Conservation (phyloP, 2,329 filamentous ascomycete genomes). For the Talaromyces marneffei region DNA sequence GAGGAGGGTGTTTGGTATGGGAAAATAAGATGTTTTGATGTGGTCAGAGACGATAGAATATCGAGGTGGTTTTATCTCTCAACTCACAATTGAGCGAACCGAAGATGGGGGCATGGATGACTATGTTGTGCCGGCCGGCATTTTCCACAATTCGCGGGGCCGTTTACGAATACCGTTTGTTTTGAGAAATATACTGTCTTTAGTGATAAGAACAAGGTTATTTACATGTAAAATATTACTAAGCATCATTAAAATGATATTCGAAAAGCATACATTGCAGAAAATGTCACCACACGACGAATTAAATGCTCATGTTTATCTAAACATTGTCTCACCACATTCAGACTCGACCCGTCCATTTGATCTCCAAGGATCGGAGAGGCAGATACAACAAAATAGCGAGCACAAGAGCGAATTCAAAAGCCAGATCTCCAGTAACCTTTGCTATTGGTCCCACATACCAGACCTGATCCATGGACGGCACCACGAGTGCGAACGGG, state of each 20-base stretch:
- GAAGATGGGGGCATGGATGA: neutral
- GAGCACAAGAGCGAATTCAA: conserved; percentile 62
- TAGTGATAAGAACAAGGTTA: neutral
- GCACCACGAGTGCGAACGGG: conserved; percentile 60
- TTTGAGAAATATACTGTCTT: neutral
- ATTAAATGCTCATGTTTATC: too few relatives aligned
- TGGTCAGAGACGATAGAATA: too few relatives aligned
- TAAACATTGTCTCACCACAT: neutral
- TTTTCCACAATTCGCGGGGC: neutral
- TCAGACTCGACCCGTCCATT: conserved; percentile 30
- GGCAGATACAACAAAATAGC: conserved; percentile 47
- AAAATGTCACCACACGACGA: too few relatives aligned
- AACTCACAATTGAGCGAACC: too few relatives aligned
- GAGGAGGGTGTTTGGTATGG: neutral
- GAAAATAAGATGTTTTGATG: neutral
- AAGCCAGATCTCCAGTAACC: conserved; percentile 57
- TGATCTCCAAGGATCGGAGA: conserved; percentile 47
- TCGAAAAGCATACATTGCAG: too few relatives aligned
- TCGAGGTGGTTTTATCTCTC: too few relatives aligned
- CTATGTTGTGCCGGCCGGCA: neutral
- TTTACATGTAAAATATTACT: too few relatives aligned
- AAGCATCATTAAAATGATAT: too few relatives aligned
- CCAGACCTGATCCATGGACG: conserved; percentile 68
- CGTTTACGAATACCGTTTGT: neutral
- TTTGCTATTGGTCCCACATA: conserved; percentile 61